These are phyloP conservation scores for Candida ascalaphidarum DNA, from an alignment of 805 yeast species.

Conservation along the genomic window DNA sequence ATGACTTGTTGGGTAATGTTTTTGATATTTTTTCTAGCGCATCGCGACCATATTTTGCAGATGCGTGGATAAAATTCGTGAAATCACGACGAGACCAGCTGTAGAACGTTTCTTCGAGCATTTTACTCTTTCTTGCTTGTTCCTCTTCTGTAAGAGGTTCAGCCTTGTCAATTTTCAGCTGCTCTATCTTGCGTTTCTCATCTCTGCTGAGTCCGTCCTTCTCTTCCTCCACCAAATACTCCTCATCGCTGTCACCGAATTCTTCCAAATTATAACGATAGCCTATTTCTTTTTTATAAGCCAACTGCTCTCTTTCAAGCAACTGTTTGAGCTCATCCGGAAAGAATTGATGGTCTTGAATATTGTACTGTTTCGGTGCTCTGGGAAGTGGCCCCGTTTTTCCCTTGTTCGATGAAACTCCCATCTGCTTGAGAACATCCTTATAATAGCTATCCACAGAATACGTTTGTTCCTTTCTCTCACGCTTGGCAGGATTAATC, in stretches of 20 bases:
- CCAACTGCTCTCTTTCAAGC: slow-evolving; percentile 57
- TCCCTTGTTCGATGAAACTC: no score
- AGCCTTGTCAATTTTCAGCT: slow-evolving; percentile 44
- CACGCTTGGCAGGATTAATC: slow-evolving; percentile 71
- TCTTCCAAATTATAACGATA: slow-evolving; percentile 53
- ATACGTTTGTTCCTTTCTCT: slow-evolving; percentile 70
- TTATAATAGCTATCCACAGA: slow-evolving; percentile 71
- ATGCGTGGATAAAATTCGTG: slow-evolving; percentile 59
- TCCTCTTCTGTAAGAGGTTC: slow-evolving; percentile 60
- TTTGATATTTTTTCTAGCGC: slow-evolving; percentile 41
- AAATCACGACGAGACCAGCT: slow-evolving; percentile 73
- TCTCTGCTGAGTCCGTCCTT: slow-evolving; percentile 27
- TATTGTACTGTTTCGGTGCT: slow-evolving; percentile 56
- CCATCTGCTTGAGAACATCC: slow-evolving; percentile 40
- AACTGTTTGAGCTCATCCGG: slow-evolving; percentile 44
- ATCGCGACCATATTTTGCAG: slow-evolving; percentile 58
- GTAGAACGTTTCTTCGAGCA: slow-evolving; percentile 50
- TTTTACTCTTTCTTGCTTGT: slow-evolving; percentile 39
- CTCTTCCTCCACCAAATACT: slow-evolving; percentile 39
- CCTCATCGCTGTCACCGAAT: slow-evolving; percentile 49
- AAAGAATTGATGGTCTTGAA: slow-evolving; percentile 72
- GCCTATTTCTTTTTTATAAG: slow-evolving; percentile 51
- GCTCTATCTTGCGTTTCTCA: slow-evolving; percentile 38
- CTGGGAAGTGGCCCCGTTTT: no score
- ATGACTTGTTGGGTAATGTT: slow-evolving; percentile 47